Percentiles rank a stretch among this genome's conserved stretches.
These are phyloP conservation scores for Uncinocarpus reesii DNA, from an alignment of 2,329 filamentous ascomycete species.

Conservation along the genomic window DNA sequence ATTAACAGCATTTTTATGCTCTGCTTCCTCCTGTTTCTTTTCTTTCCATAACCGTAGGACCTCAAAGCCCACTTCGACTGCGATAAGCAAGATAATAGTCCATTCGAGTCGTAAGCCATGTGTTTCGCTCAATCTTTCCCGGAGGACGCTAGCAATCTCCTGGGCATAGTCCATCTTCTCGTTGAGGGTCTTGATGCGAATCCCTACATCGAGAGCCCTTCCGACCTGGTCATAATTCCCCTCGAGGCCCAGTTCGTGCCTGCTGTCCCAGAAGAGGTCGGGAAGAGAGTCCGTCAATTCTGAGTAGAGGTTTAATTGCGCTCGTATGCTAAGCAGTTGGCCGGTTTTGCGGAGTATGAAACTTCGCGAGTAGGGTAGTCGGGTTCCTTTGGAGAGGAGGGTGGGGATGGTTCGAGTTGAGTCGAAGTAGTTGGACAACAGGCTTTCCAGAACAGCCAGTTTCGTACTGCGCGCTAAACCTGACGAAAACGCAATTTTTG, in stretches of 20 bases:
- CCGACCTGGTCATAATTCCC: slow-evolving; percentile 93
- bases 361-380: slow-evolving; percentile 54
- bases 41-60: slow-evolving; percentile 63
- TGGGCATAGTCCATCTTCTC: slow-evolving; percentile 97
- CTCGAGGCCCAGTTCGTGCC: slow-evolving; percentile 79
- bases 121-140: slow-evolving; percentile 81
- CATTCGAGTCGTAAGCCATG: slow-evolving; percentile 81
- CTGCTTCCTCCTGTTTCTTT: slow-evolving; percentile 34
- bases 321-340: slow-evolving; percentile 76
- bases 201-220: slow-evolving; percentile 77
- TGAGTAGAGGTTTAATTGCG: slow-evolving; percentile 91
- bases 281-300: slow-evolving; percentile 91
- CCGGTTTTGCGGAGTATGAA: slow-evolving; percentile 92
- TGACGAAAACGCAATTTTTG: slow-evolving; percentile 93
- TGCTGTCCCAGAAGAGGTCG: slow-evolving; percentile 92
- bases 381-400: slow-evolving; percentile 59
- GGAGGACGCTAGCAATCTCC: slow-evolving; percentile 80
- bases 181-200: slow-evolving; percentile 82
- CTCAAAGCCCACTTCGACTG: slow-evolving; percentile 85
- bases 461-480: slow-evolving; percentile 88
- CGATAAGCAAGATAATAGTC: slow-evolving; percentile 91
- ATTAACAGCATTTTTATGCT: slow-evolving; percentile 10
- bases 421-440: slow-evolving; percentile 73
- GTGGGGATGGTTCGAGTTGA: slow-evolving; percentile 73
- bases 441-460: slow-evolving; percentile 77